Percentiles rank a stretch among this genome's conserved stretches.
Conservation (phyloP, 228 moss, liverwort and hornwort genomes). For the Sphagnum fallax region DNA sequence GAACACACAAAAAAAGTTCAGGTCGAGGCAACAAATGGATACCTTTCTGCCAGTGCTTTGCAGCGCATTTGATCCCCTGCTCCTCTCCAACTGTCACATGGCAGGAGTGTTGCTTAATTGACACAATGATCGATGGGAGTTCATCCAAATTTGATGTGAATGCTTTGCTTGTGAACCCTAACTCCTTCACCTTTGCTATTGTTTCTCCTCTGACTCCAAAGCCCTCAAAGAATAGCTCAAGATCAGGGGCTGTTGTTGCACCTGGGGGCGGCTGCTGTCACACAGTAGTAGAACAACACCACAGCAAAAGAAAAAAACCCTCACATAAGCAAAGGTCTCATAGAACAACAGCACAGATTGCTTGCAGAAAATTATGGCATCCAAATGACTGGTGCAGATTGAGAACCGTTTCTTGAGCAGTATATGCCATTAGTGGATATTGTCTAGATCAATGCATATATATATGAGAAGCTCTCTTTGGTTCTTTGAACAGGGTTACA, state of each 20-base stretch:
- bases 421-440: no score
- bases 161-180: conserved; percentile 60
- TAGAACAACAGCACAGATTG: no score
- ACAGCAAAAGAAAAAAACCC: no score
- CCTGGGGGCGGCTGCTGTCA: neutral
- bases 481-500: no score
- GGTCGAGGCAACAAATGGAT: neutral
- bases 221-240: conserved; percentile 51
- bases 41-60: conserved; percentile 70
- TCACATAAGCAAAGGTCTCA: no score
- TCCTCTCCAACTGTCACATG: conserved; percentile 54
- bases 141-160: conserved; percentile 59
- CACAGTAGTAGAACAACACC: no score
- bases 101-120: conserved; percentile 47
- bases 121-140: conserved; percentile 42
- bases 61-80: conserved; percentile 60
- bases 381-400: no score
- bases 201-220: conserved; percentile 55
- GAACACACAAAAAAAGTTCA: no score
- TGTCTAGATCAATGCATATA: no score
- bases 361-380: no score
- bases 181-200: conserved; percentile 47
- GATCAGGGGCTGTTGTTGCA: conserved; percentile 31
- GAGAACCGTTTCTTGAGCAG: no score
- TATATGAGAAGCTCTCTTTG: no score